phyloP scores from a whole-genome alignment of 2,329 filamentous ascomycete species.

The Penicillium brevicompactum region DNA sequence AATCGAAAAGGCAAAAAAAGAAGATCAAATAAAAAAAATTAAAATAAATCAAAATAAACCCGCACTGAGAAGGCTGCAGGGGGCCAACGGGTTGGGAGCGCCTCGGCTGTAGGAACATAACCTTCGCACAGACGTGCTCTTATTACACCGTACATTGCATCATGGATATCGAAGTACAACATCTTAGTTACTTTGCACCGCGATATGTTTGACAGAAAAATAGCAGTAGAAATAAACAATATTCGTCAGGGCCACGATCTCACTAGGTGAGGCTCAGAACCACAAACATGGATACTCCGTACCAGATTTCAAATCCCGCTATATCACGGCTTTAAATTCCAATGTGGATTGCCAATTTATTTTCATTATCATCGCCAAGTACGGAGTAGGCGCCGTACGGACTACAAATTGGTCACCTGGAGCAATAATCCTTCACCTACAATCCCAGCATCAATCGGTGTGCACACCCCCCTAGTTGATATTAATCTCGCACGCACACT shows the following conservation, averaged over 20 bases:
- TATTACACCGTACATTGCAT: conserved; percentile 3
- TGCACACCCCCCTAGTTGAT: conserved; percentile 1
- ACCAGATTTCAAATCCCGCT: not conserved
- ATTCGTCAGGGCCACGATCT: no score
- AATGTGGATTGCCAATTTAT: not conserved
- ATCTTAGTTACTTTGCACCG: not conserved
- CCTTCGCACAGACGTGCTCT: conserved; percentile 15
- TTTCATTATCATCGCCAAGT: not conserved
- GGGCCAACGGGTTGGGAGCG: conserved; percentile 16
- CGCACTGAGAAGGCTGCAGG: conserved; percentile 6
- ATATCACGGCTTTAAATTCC: not conserved
- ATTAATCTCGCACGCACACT: conserved; percentile 1
- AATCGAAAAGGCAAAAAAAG: conserved; percentile 1
- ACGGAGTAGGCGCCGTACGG: not conserved
- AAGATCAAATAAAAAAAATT: not conserved
- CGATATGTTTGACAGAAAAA: no score
- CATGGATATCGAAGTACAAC: not conserved
- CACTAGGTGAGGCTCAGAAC: not conserved
- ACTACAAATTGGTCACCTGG: not conserved
- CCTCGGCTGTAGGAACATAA: conserved; percentile 17
- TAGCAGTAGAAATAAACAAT: no score
- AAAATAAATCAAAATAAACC: not conserved
- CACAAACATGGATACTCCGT: not conserved
- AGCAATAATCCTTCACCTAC: not conserved
- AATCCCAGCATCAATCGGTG: not conserved